A percentile compares a stretch with the other conserved stretches of the same genome.
Conservation (phyloP, 345 rosid species). For the Theobroma cacao region DNA sequence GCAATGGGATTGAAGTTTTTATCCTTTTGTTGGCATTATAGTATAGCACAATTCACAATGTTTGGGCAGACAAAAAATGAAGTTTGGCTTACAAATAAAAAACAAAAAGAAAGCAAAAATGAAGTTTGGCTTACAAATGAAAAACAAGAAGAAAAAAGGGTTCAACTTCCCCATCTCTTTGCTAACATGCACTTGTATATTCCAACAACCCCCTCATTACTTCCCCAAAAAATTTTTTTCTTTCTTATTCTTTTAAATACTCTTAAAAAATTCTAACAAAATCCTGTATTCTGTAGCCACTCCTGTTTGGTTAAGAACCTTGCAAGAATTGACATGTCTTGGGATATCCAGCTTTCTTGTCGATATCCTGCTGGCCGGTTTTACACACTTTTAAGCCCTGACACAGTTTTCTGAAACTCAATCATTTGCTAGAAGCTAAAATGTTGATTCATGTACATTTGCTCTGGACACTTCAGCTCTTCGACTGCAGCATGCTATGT, state of each 20-base stretch:
- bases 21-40: too few species aligned
- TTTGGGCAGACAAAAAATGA: neutral
- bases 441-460: neutral
- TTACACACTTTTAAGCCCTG: neutral
- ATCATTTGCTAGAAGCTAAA: neutral
- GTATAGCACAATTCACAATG: too few species aligned
- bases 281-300: neutral
- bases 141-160: too few species aligned
- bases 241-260: neutral
- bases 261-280: neutral
- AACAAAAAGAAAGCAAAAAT: too few species aligned
- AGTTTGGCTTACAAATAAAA: neutral
- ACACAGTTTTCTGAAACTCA: neutral
- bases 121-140: neutral
- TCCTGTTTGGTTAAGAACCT: neutral
- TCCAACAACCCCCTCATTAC: neutral
- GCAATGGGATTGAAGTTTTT: too few species aligned
- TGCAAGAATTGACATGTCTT: neutral
- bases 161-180: neutral
- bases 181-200: neutral
- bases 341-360: neutral
- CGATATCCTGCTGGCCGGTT: neutral
- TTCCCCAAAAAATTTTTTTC: neutral
- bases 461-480: neutral
- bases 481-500: neutral